These are phyloP conservation scores for Boletellus ananiceps DNA, from an alignment of 768 basidiomycete genomes.

Conservation along the genomic window DNA sequence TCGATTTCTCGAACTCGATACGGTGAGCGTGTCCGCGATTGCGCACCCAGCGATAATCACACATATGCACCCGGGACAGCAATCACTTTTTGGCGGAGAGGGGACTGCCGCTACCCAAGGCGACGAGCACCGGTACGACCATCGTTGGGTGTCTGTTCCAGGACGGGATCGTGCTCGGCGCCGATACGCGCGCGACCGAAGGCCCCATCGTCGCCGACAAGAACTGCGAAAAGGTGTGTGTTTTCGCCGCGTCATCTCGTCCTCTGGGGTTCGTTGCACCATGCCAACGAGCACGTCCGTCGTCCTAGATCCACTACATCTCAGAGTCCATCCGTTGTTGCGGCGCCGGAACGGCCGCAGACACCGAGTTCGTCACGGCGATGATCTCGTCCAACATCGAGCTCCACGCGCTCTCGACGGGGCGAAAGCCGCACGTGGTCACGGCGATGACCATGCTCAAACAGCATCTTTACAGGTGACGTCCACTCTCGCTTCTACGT, in stretches of 20 bases:
- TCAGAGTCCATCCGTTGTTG: constrained; percentile 95
- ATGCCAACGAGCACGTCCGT: too few species aligned
- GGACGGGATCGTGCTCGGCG: constrained; percentile 91
- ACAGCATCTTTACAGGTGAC: constrained; percentile 88
- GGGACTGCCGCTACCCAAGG: constrained; percentile 73
- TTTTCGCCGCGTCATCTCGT: neutral
- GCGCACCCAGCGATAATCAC: neutral
- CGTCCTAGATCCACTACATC: constrained; percentile 87
- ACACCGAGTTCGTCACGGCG: constrained; percentile 93
- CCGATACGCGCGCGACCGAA: constrained; percentile 93
- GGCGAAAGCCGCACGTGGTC: constrained; percentile 87
- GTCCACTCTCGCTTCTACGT: neutral
- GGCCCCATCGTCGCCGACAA: constrained; percentile 96
- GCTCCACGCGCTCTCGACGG: constrained; percentile 85
- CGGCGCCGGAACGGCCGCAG: constrained; percentile 98
- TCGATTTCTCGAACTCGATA: constrained; percentile 73
- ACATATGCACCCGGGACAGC: constrained; percentile 32
- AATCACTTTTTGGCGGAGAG: constrained; percentile 69
- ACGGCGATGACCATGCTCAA: constrained; percentile 99
- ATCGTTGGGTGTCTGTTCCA: constrained; percentile 95
- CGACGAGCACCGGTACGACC: constrained; percentile 92
- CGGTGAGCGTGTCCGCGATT: constrained; percentile 41
- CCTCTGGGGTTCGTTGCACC: too few species aligned
- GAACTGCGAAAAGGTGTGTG: constrained; percentile 95
- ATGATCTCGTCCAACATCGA: constrained; percentile 96